Percentiles rank a stretch among this genome's conserved stretches.
These are phyloP conservation scores for Aspergillus diversus DNA, from an alignment of 495 filamentous ascomycete species.

Conservation along the genomic window DNA sequence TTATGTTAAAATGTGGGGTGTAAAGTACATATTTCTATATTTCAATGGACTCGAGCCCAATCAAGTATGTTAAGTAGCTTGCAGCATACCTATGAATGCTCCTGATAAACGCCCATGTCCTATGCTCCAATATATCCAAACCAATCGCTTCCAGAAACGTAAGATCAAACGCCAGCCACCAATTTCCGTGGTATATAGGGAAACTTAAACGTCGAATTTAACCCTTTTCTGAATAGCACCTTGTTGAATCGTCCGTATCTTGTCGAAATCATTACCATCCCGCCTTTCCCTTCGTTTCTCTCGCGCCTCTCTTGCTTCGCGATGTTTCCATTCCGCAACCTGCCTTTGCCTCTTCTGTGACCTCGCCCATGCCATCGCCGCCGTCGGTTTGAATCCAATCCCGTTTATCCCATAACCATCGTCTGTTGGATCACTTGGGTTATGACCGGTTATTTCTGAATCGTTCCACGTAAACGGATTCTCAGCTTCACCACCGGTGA, in stretches of 20 bases:
- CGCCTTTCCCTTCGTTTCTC: conserved; percentile 70
- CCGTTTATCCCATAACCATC: conserved; percentile 86
- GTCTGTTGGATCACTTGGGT: conserved; percentile 71
- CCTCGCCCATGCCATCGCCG: conserved; percentile 77
- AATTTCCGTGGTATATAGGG: not conserved
- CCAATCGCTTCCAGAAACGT: not conserved
- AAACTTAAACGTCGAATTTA: conserved; percentile 43
- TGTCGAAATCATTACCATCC: conserved; percentile 43
- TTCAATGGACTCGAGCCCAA: conserved; percentile 13
- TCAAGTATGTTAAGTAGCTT: conserved; percentile 10
- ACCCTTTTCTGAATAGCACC: conserved; percentile 48
- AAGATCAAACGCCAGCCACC: not conserved
- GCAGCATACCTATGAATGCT: conserved; percentile 12
- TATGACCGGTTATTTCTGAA: conserved; percentile 81
- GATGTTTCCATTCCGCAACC: conserved; percentile 77
- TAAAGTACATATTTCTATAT: conserved; percentile 30
- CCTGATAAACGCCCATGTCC: conserved; percentile 20
- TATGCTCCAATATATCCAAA: conserved; percentile 1
- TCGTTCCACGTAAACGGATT: conserved; percentile 77
- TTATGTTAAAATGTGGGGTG: conserved; percentile 27
- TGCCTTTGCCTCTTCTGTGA: conserved; percentile 77
- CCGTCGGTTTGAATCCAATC: conserved; percentile 87
- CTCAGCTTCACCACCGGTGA: conserved; percentile 36
- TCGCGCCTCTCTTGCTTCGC: conserved; percentile 83
- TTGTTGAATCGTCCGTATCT: conserved; percentile 35